Percentiles rank a stretch among this genome's conserved stretches.
These are phyloP conservation scores for Tetratostichococcus sp. DNA, from an alignment of 139 green algal genomes.

Conservation along the genomic window DNA sequence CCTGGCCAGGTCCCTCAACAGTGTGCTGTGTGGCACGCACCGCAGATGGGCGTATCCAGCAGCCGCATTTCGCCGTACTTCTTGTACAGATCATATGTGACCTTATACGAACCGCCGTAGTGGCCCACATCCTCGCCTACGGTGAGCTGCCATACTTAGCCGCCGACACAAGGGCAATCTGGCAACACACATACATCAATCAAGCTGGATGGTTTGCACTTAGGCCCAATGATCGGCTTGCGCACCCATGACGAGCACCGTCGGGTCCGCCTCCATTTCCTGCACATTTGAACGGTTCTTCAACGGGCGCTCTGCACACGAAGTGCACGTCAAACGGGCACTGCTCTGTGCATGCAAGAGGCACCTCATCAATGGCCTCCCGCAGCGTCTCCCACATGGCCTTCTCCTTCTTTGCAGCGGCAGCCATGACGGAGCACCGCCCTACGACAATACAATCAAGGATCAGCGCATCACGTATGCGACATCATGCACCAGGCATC, in stretches of 20 bases:
- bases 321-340: no score
- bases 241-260: constrained; percentile 83
- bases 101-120: constrained; percentile 95
- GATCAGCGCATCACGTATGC: background rate
- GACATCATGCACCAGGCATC: no score
- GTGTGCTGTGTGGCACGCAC: no score
- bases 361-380: no score
- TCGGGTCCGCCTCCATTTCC: constrained; percentile 93
- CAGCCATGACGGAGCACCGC: background rate
- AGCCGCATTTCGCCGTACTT: constrained; percentile 93
- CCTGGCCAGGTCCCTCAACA: no score
- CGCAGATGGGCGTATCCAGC: constrained; percentile 95
- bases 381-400: constrained; percentile 93
- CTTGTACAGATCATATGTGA: constrained; percentile 89
- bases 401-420: constrained; percentile 57
- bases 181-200: no score
- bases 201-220: no score
- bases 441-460: no score
- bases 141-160: background rate
- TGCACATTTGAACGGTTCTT: no score
- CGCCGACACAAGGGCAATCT: no score
- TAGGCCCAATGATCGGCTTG: no score
- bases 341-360: no score
- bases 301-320: constrained; percentile 57
- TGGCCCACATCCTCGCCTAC: constrained; percentile 92